phyloP scores from a whole-genome alignment of 148 eudicot genomes.

The Rhododendron williamsianum region DNA sequence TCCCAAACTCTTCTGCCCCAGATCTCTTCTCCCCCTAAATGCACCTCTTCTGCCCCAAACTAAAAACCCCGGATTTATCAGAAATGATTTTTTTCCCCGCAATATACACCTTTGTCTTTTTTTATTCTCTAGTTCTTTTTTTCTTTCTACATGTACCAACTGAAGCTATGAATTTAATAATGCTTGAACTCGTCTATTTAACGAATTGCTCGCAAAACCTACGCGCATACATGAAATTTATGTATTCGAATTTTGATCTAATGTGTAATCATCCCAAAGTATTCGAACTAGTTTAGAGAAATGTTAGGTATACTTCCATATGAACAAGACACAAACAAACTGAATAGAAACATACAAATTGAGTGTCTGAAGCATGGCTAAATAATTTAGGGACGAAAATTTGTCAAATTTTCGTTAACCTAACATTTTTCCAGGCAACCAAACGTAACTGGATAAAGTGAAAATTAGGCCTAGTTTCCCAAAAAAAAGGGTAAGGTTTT shows the following conservation, averaged over 20 bases:
- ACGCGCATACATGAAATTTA: background rate
- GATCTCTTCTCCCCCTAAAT: no score
- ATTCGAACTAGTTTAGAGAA: background rate
- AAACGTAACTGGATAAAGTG: background rate
- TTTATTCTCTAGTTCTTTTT: background rate
- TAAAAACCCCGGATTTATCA: background rate
- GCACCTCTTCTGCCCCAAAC: no score
- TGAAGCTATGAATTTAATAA: constrained; percentile 3
- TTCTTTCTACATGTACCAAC: background rate
- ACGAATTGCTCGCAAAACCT: background rate
- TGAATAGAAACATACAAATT: background rate
- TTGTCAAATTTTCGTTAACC: background rate
- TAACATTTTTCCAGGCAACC: background rate
- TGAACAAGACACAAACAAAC: background rate
- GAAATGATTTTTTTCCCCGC: no score
- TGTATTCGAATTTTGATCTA: background rate
- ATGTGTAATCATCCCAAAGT: no score
- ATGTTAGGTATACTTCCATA: background rate
- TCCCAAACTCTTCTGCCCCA: no score
- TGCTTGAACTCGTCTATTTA: background rate
- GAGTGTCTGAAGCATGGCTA: no score
- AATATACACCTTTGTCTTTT: background rate
- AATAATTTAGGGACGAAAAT: background rate
- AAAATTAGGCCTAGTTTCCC: background rate
- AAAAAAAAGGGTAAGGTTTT: no score